A percentile compares a stretch with the other conserved stretches of the same genome.
Conservation (phyloP, 2,329 filamentous ascomycete genomes). For the Chrysosporium keratinophilum region DNA sequence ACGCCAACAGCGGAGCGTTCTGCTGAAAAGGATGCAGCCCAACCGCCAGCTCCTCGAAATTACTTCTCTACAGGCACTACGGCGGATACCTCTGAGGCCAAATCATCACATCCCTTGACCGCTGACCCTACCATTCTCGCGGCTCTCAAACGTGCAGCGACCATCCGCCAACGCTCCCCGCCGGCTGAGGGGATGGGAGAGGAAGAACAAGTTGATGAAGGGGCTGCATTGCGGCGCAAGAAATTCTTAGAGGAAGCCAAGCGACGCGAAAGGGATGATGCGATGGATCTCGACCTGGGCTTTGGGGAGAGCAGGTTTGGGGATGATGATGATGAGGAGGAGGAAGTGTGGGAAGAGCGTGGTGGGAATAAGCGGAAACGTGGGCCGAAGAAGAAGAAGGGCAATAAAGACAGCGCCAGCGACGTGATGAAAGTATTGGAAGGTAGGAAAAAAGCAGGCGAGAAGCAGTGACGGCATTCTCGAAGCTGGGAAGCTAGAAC, state of each 20-base stretch:
- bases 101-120: constrained; percentile 39
- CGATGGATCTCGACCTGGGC: constrained; percentile 86
- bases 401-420: constrained; percentile 54
- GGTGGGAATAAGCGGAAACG: constrained; percentile 42
- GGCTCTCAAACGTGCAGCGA: constrained; percentile 73
- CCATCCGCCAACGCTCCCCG: constrained; percentile 42
- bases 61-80: constrained; percentile 34
- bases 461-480: neutral
- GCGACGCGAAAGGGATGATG: constrained; percentile 59
- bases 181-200: constrained; percentile 30
- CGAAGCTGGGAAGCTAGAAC: neutral
- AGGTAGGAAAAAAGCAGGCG: constrained; percentile 40
- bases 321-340: constrained; percentile 72
- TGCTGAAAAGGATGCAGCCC: neutral
- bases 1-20: neutral
- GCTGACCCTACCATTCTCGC: constrained; percentile 70
- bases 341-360: constrained; percentile 41
- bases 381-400: constrained; percentile 43
- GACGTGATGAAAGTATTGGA: constrained; percentile 76
- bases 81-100: constrained; percentile 31
- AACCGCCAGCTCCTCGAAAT: constrained; percentile 32
- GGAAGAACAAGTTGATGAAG: constrained; percentile 45
- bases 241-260: constrained; percentile 58
- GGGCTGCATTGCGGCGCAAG: constrained; percentile 57
- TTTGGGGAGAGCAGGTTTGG: constrained; percentile 82